A percentile compares a stretch with the other conserved stretches of the same genome.
phyloP scores from a whole-genome alignment of 495 filamentous ascomycete species.

The Extremus antarcticus region DNA sequence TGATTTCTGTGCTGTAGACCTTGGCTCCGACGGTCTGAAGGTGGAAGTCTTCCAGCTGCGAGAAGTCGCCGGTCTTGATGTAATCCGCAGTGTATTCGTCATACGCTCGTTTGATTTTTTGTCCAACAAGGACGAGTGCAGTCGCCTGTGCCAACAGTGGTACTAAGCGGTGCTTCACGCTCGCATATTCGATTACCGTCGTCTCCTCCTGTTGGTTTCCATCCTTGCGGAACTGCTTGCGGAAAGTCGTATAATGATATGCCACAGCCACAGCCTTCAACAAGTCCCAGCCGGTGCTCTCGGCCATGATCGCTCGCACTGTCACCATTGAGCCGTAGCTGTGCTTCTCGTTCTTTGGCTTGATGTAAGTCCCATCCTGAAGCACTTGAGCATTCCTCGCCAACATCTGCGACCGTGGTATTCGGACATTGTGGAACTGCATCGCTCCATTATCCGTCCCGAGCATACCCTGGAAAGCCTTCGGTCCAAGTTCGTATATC shows the following conservation, averaged over 20 bases:
- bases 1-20: slow-evolving; percentile 13
- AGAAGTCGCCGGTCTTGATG: slow-evolving; percentile 11
- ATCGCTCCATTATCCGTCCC: slow-evolving; percentile 17
- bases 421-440: slow-evolving; percentile 17
- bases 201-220: slow-evolving; percentile 7
- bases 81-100: slow-evolving; percentile 7
- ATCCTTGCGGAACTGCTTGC: slow-evolving; percentile 12
- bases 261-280: slow-evolving; percentile 11
- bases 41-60: slow-evolving; percentile 15
- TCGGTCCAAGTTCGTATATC: slow-evolving; percentile 26
- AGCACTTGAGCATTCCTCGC: slow-evolving; percentile 16
- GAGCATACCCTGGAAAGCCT: slow-evolving; percentile 19
- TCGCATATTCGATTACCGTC: slow-evolving; percentile 15
- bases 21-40: slow-evolving; percentile 13
- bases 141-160: slow-evolving; percentile 11
- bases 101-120: slow-evolving; percentile 8
- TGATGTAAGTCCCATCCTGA: slow-evolving; percentile 16
- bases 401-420: slow-evolving; percentile 20
- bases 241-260: slow-evolving; percentile 9
- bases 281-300: slow-evolving; percentile 13
- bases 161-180: slow-evolving; percentile 9
- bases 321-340: slow-evolving; percentile 19
- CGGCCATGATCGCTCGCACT: slow-evolving; percentile 16
- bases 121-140: slow-evolving; percentile 10
- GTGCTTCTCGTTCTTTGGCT: slow-evolving; percentile 11